Percentiles rank a stretch among this genome's conserved stretches.
These are phyloP conservation scores for Coemansia sp. DNA, from an alignment of 192 early-diverging fungal species.

Conservation along the genomic window DNA sequence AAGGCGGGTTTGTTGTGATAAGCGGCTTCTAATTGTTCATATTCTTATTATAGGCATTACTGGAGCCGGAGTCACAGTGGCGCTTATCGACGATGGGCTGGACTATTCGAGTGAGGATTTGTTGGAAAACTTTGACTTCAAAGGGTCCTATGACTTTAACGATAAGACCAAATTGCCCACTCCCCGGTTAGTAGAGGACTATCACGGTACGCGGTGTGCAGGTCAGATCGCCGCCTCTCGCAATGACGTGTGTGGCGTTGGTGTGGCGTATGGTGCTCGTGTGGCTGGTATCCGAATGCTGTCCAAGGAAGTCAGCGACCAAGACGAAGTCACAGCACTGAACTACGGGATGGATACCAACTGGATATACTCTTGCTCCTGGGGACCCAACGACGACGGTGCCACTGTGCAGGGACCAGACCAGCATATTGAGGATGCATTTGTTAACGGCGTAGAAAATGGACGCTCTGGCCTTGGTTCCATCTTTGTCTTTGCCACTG, in stretches of 20 bases:
- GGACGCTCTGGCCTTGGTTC: constrained; percentile 85
- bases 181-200: constrained; percentile 76
- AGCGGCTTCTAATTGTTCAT: not conserved
- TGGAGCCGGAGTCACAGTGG: constrained; percentile 84
- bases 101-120: constrained; percentile 87
- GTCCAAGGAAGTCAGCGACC: constrained; percentile 87
- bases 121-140: constrained; percentile 83
- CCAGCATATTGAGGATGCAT: constrained; percentile 77
- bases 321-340: constrained; percentile 87
- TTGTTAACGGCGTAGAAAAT: constrained; percentile 82
- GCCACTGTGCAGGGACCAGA: constrained; percentile 82
- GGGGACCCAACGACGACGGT: constrained; percentile 95
- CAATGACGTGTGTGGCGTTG: constrained; percentile 93
- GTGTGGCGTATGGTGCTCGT: constrained; percentile 86
- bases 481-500: constrained; percentile 93
- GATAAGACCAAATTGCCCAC: constrained; percentile 73
- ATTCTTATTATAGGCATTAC: constrained; percentile 62
- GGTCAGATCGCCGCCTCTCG: constrained; percentile 93
- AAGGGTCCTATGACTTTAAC: constrained; percentile 96
- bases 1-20: not conserved
- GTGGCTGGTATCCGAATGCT: constrained; percentile 91
- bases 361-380: constrained; percentile 95
- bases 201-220: constrained; percentile 96
- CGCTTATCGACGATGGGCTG: constrained; percentile 95
- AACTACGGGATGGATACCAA: constrained; percentile 89